Evolutionary conservation across 768 basidiomycete genomes (phyloP).

Genomic region (Grammothele lineata): DNA sequence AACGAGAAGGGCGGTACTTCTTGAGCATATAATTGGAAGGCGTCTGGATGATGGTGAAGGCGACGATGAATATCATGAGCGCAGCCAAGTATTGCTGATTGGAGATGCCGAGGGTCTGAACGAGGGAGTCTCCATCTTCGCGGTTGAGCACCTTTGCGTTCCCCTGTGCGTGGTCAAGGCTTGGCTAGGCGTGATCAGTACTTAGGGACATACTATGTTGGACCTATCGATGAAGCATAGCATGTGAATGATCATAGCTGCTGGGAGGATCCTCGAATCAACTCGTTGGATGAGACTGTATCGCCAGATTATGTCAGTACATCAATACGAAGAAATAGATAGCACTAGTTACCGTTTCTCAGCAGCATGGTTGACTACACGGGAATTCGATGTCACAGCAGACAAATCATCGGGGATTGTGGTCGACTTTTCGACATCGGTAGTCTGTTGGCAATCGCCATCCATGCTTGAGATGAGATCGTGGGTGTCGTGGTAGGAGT

Average conservation of each 20-base stretch:
- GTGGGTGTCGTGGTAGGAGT: too few species aligned
- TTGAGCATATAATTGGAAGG: constrained; percentile 39
- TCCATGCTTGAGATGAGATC: too few species aligned
- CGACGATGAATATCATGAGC: constrained; percentile 35
- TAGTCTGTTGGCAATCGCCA: too few species aligned
- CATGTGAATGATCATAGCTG: constrained; percentile 33
- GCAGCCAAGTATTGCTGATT: constrained; percentile 32
- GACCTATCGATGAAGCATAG: constrained; percentile 25
- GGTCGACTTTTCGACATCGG: too few species aligned
- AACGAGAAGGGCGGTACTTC: constrained; percentile 31
- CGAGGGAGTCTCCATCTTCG: constrained; percentile 28
- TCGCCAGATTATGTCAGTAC: too few species aligned
- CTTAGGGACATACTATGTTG: constrained; percentile 14
- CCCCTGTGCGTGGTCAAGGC: constrained; percentile 14
- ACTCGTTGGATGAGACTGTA: constrained; percentile 22
- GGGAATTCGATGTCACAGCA: too few species aligned
- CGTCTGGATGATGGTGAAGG: constrained; percentile 38
- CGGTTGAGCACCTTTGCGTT: constrained; percentile 33
- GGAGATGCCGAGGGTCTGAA: constrained; percentile 25
- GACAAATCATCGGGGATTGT: too few species aligned
- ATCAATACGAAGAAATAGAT: too few species aligned
- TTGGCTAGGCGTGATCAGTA: too few species aligned
- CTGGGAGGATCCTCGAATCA: constrained; percentile 32
- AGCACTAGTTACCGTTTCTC: too few species aligned
- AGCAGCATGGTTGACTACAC: too few species aligned